Base-by-base conservation (phyloP, 345 rosid genomes). In the Pugionium dolabratum region DNA sequence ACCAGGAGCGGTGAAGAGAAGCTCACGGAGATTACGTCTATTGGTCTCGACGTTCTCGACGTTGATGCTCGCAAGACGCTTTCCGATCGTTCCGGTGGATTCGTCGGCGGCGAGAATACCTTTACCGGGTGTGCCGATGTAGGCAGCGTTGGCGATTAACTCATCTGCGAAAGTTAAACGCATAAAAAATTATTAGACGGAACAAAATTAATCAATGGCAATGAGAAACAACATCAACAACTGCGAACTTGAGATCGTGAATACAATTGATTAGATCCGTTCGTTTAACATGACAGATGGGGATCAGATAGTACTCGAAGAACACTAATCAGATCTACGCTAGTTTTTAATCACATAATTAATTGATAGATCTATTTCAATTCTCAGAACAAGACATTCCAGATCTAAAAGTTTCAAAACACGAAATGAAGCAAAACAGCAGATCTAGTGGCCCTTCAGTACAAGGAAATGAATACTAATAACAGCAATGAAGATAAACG, bases 41-140 rank as follows among this genome's bases (percentile, higher is more conserved):
- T 94, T 94, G 0, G 76, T 33, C 75, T 94, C 96, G 36, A 80
- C 78, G 65, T 94, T 94, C 85, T 90, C 96, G 36, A 90, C 99
- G 67, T 85, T 90, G 76, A 94, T 94, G 82, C 95, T 87, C 2
- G 95, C 74, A 0, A 94, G 84, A 69, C 95, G 97, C 84, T 90
- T 94, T 63, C 99, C 97, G 2, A 94, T 90, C 6, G 97, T 94
- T 34, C 97, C 99, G 0, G 97, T 94, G 33, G 99, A 90, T 70
- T 94, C 99, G 75, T 94, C 97, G 69, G 97, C 99, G 30, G 96
- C 99, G 32, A 94, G 95, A 59, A 94, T 94, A 79, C 99, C 99
- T 82, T 90, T 94, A 30, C 96, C 97, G 40, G 97, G 99, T 81
- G 95, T 86, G 57, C 99, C 96, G 67, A 94, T 88, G 86, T 90